These are phyloP conservation scores for Sistotremastrum niveocremeum DNA, from an alignment of 768 basidiomycete genomes.

Conservation along the genomic window DNA sequence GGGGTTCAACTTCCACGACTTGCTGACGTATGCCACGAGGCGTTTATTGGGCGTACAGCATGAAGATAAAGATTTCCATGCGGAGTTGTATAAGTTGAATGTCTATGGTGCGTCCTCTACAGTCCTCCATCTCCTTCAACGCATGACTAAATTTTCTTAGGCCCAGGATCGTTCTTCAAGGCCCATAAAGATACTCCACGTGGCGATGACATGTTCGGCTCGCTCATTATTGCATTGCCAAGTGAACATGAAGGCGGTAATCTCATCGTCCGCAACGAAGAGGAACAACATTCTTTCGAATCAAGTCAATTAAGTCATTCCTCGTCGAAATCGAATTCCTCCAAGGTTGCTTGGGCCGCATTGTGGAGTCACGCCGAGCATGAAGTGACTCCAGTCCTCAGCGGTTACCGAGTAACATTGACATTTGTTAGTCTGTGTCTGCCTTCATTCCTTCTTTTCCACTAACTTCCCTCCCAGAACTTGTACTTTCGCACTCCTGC, in stretches of 20 bases:
- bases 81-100: slow-evolving; percentile 25
- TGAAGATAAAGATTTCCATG: slow-evolving; percentile 4
- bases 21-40: no score
- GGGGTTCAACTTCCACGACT: background rate
- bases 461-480: no score
- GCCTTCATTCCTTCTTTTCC: no score
- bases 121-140: no score
- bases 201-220: slow-evolving; percentile 32
- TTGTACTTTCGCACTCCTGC: no score
- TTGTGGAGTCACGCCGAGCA: slow-evolving; percentile 29
- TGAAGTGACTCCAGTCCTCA: slow-evolving; percentile 21
- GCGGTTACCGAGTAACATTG: slow-evolving; percentile 27
- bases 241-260: slow-evolving; percentile 31
- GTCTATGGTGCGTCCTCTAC: slow-evolving; percentile 20
- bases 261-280: slow-evolving; percentile 21
- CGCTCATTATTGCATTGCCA: slow-evolving; percentile 36
- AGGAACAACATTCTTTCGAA: no score
- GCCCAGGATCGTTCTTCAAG: slow-evolving; percentile 32
- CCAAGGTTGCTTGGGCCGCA: slow-evolving; percentile 14
- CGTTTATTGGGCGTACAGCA: no score
- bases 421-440: slow-evolving; percentile 12
- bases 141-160: no score
- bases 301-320: slow-evolving; percentile 1
- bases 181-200: slow-evolving; percentile 36
- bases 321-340: background rate